Evolutionary conservation across 2,329 filamentous ascomycete species (phyloP), one percentile per base, ranked within the genome.

Genomic region (Zymoseptoria ardabiliae): DNA sequence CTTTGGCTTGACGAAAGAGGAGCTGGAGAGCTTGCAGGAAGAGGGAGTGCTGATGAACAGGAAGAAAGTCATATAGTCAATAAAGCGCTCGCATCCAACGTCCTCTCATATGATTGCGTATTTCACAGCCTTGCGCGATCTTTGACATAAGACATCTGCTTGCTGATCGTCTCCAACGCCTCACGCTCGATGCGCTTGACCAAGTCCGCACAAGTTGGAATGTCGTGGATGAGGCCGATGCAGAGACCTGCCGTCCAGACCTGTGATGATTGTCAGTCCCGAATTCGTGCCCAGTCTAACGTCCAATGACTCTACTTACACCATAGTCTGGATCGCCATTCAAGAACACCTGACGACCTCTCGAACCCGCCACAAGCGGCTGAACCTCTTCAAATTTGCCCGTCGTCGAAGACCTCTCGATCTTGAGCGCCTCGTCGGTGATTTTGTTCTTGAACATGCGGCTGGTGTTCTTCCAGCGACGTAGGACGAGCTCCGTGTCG

Each of bases 221-320:
- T 76, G 58, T 79, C 77, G 58, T 80, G 76, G 60, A 80, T 80
- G 30, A 80, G 66, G 2, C 77, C 78, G 57, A 97, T 96, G 64
- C 97, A 93, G 72, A 96, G 91, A 8, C 93, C 93, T 7, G 92
- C 91, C n/a, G 93, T 97, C 93, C 93, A 97, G 25, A 97, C 89
- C 88, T 92, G 67, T 25, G 28, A 6, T 4, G 11, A 20, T 20
- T 5, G 3, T 13, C 11, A 54, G 28, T 50, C 25, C 91, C 13
- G 35, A n/a, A 35, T 3, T 2, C 3, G n/a, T 22, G 28, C 19
- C 11, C n/a, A 17, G 9, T 20, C 35, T 19, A 5, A 48, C 2
- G 2, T 35, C 2, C 8, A 17, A 35, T 3, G 11, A 8, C 50
- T n/a, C 10, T n/a, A 85, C 86, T 79, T 81, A 91, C 91, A 56